Base-by-base conservation (phyloP, 2,329 filamentous ascomycete genomes). In the Pestalotiopsis sp. region DNA sequence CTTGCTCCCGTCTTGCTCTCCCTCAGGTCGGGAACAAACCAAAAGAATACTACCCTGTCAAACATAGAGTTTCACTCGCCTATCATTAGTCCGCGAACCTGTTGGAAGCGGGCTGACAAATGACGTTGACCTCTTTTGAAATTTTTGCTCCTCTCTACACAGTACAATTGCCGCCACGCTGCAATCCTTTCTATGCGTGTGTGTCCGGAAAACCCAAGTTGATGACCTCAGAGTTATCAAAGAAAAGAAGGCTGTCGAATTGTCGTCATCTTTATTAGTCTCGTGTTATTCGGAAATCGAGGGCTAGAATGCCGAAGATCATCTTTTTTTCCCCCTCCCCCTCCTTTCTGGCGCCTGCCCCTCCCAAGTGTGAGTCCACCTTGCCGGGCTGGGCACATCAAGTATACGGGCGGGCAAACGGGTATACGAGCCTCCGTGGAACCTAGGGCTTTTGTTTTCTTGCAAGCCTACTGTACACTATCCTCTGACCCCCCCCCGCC, bases 401-500 rank as follows among this genome's bases (percentile, higher is more conserved):
- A 58, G 12, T 13, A 25, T 13, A 58, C 56, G 17, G 23, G n/a
- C n/a, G 17, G n/a, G 12, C 56, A 20, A 58, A 13, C 17, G 31
- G 9, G 59, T 61, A 61, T 39, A 61, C 59, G 59, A 61, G 59
- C 59, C 59, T 39, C 59, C 27, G 59, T 61, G 59, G 25, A 61
- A 61, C 59, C 20, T 61, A 36, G 31, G 59, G 59, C 31, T 61
- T 11, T 27, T 36, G 31, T 36, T 58, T 25, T 36, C 27, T 31
- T 31, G 31, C 31, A 31, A 9, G 27, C 25, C 25, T 27, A 27
- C 25, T 25, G 25, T 25, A 25, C 27, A 27, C 36, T 31, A 14
- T 23, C 12, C 12, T 39, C n/a, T 14, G 27, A 6, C 36, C 59
- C 27, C 20, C 20, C 20, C 59, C 1, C 14, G 45, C 14, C 45